Conservation (phyloP, 345 rosid genomes). For the Alliaria petiolata region DNA sequence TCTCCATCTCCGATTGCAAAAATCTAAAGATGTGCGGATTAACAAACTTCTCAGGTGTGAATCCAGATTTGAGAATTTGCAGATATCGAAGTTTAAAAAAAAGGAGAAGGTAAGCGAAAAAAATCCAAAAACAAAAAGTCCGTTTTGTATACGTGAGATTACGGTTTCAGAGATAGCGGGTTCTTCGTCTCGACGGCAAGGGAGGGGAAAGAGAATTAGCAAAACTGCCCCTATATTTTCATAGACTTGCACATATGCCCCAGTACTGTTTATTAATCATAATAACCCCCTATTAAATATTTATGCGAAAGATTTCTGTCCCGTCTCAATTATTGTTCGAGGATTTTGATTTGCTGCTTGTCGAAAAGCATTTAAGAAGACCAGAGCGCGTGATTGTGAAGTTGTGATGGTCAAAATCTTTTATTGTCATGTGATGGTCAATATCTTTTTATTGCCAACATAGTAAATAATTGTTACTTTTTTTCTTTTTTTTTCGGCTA, state of each 20-base stretch:
- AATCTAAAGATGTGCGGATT: neutral
- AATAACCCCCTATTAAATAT: neutral
- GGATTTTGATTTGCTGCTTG: neutral
- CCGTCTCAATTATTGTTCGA: neutral
- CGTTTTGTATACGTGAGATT: slow-evolving; percentile 17
- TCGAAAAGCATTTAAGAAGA: neutral
- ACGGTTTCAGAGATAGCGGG: slow-evolving; percentile 24
- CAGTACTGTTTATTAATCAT: neutral
- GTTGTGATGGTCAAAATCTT: too few species aligned
- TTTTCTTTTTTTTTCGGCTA: too few species aligned
- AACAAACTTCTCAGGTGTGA: slow-evolving; percentile 6
- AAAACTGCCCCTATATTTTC: neutral
- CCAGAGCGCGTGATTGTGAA: neutral
- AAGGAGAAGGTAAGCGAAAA: neutral
- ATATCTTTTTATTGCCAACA: neutral
- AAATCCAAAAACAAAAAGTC: too few species aligned
- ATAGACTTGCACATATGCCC: neutral
- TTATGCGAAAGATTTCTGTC: neutral
- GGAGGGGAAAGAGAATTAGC: neutral
- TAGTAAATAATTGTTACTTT: too few species aligned
- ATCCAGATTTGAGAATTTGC: slow-evolving; percentile 19
- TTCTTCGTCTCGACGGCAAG: slow-evolving; percentile 31
- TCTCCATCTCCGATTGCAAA: slow-evolving; percentile 54
- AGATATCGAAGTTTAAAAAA: neutral
- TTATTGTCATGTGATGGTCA: neutral